Conservation (phyloP, 208 protist genomes). For the Lotmaria passim region DNA sequence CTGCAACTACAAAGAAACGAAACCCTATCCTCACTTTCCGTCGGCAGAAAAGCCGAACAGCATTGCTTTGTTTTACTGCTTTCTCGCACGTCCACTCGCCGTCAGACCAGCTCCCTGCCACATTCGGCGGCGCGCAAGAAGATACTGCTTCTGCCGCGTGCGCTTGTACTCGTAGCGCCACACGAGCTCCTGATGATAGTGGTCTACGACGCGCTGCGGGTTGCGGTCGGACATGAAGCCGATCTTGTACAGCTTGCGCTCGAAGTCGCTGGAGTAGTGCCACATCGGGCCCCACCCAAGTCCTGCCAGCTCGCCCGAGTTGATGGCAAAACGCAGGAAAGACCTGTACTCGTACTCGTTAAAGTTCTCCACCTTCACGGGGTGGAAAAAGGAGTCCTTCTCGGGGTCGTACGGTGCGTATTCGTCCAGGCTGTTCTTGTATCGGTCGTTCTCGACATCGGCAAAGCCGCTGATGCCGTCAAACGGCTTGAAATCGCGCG, state of each 20-base stretch:
- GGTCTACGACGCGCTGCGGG: slow-evolving; percentile 89
- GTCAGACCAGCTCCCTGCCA: slow-evolving; percentile 20
- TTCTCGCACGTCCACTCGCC: background rate
- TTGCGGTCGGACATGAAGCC: slow-evolving; percentile 90
- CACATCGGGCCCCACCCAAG: slow-evolving; percentile 93
- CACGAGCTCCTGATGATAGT: slow-evolving; percentile 93
- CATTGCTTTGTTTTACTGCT: slow-evolving; percentile 11
- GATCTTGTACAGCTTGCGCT: slow-evolving; percentile 93
- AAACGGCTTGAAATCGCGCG: slow-evolving; percentile 90
- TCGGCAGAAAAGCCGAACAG: background rate
- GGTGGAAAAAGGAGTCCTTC: slow-evolving; percentile 91
- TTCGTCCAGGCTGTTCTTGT: slow-evolving; percentile 86
- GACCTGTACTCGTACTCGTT: slow-evolving; percentile 91
- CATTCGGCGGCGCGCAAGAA: slow-evolving; percentile 58
- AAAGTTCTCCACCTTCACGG: slow-evolving; percentile 87
- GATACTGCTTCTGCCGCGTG: slow-evolving; percentile 90
- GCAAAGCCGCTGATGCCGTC: slow-evolving; percentile 87
- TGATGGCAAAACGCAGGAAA: slow-evolving; percentile 88
- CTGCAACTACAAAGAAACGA: no score
- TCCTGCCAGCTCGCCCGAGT: slow-evolving; percentile 90
- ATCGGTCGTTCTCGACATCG: slow-evolving; percentile 80
- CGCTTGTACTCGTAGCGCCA: slow-evolving; percentile 92
- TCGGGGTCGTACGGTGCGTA: slow-evolving; percentile 89
- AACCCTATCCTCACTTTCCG: no score
- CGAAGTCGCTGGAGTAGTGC: slow-evolving; percentile 91